These are phyloP conservation scores for Coemansia nantahalensis DNA, from an alignment of 192 early-diverging fungal genomes.

Conservation along the genomic window DNA sequence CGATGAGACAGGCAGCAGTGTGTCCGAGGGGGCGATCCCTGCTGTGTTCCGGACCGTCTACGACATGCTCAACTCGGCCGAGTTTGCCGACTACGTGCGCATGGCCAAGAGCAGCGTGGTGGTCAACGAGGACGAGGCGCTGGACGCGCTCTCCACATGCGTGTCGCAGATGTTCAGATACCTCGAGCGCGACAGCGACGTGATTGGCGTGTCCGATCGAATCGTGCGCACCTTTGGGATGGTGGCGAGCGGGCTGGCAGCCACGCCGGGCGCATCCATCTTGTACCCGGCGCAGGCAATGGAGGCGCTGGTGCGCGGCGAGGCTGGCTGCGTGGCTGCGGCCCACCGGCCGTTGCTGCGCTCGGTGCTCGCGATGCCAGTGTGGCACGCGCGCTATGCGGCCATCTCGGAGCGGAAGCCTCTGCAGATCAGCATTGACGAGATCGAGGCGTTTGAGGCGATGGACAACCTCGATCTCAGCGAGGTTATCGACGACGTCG, in stretches of 20 bases:
- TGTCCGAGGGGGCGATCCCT: slow-evolving; percentile 20
- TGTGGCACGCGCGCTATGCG: slow-evolving; percentile 25
- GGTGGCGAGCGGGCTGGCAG: slow-evolving; percentile 33
- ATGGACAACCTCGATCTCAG: slow-evolving; percentile 25
- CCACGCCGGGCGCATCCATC: slow-evolving; percentile 32
- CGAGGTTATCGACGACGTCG: slow-evolving; percentile 17
- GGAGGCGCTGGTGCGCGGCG: slow-evolving; percentile 16
- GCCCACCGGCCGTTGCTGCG: slow-evolving; percentile 18
- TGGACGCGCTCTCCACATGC: slow-evolving; percentile 36
- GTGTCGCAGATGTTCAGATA: slow-evolving; percentile 46
- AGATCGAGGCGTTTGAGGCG: slow-evolving; percentile 32
- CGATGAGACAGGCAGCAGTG: slow-evolving; percentile 4
- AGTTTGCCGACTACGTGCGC: slow-evolving; percentile 36
- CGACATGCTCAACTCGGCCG: slow-evolving; percentile 43
- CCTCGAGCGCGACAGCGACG: slow-evolving; percentile 14
- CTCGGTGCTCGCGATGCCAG: slow-evolving; percentile 12
- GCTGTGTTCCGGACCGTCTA: slow-evolving; percentile 37
- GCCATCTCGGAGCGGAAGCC: slow-evolving; percentile 22
- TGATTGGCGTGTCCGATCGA: slow-evolving; percentile 12
- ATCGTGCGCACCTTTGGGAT: slow-evolving; percentile 38
- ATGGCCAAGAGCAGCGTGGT: slow-evolving; percentile 20
- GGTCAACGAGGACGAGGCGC: slow-evolving; percentile 37
- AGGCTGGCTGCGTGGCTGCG: slow-evolving; percentile 4
- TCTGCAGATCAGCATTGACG: slow-evolving; percentile 38
- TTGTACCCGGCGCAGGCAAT: slow-evolving; percentile 32